Evolutionary conservation across 805 yeast genomes (phyloP).

Genomic region (Zygosaccharomyces pseudorouxii): DNA sequence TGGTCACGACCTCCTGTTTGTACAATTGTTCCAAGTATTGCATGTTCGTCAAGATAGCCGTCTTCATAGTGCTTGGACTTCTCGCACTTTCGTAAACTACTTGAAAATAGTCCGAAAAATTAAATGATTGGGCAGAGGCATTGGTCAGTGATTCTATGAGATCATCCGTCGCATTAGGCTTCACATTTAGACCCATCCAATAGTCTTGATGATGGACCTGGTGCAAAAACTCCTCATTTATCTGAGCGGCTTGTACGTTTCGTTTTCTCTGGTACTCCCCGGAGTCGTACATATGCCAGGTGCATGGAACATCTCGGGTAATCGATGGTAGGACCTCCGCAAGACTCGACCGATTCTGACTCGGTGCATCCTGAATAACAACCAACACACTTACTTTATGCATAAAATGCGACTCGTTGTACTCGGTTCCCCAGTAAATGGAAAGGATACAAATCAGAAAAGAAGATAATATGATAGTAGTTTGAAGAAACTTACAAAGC

Average conservation of each 20-base stretch:
- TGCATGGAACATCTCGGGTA: constrained; percentile 20
- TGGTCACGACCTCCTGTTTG: constrained; percentile 15
- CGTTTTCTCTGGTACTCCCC: constrained; percentile 25
- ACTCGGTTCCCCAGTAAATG: constrained; percentile 39
- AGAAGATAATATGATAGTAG: constrained; percentile 20
- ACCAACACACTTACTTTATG: constrained; percentile 31
- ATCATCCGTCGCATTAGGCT: constrained; percentile 42
- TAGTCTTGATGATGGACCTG: constrained; percentile 50
- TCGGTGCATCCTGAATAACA: constrained; percentile 34
- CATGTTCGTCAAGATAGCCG: constrained; percentile 45
- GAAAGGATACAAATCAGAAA: constrained; percentile 26
- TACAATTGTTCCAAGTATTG: constrained; percentile 35
- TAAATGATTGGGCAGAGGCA: constrained; percentile 19
- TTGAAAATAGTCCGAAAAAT: constrained; percentile 32
- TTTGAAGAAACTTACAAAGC: constrained; percentile 10
- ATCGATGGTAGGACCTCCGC: constrained; percentile 18
- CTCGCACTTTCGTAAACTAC: constrained; percentile 58
- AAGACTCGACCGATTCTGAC: constrained; percentile 8
- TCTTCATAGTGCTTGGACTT: constrained; percentile 47
- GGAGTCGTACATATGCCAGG: constrained; percentile 31
- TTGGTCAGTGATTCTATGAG: constrained; percentile 25
- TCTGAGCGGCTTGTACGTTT: constrained; percentile 17
- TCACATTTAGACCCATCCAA: constrained; percentile 61
- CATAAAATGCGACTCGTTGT: constrained; percentile 25
- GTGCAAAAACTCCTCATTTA: constrained; percentile 38